These are phyloP conservation scores for Chaetomium sp. DNA, from an alignment of 2,329 filamentous ascomycete species.

Conservation along the genomic window DNA sequence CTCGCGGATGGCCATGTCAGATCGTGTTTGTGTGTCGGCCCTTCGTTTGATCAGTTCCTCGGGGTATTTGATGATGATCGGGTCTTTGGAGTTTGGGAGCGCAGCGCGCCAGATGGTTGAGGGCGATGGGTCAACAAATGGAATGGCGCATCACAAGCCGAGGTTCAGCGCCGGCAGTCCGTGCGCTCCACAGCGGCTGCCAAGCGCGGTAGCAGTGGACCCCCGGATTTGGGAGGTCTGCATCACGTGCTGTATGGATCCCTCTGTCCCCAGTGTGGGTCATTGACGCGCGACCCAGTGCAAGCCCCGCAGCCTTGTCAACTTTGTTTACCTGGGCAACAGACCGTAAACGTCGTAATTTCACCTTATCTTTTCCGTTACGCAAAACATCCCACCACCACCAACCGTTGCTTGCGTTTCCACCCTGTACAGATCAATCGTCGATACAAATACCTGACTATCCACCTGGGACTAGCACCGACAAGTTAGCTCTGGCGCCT, in stretches of 20 bases:
- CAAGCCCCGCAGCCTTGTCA: constrained; percentile 26
- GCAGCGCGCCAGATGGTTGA: constrained; percentile 18
- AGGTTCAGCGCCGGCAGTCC: constrained; percentile 29
- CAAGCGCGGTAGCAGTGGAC: constrained; percentile 14
- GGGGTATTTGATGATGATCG: constrained; percentile 14
- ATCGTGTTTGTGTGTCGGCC: constrained; percentile 2
- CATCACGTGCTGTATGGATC: constrained; percentile 23
- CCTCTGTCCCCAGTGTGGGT: neutral
- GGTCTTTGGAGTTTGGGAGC: neutral
- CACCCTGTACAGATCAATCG: neutral
- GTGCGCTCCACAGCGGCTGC: constrained; percentile 20
- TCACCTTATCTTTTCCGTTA: constrained; percentile 12
- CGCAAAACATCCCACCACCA: constrained; percentile 3
- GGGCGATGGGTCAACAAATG: constrained; percentile 35
- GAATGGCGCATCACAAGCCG: constrained; percentile 33
- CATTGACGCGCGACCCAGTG: constrained; percentile 13
- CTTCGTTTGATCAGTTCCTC: neutral
- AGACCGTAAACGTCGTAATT: constrained; percentile 19
- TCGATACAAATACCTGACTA: neutral
- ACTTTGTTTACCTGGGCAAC: constrained; percentile 36
- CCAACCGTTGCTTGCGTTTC: neutral
- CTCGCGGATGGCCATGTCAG: constrained; percentile 82
- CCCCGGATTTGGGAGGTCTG: constrained; percentile 23
- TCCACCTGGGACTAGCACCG: neutral
- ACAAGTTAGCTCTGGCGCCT: neutral